Evolutionary conservation across 805 yeast species (phyloP).

Genomic region (Myxozyma kluyveri): DNA sequence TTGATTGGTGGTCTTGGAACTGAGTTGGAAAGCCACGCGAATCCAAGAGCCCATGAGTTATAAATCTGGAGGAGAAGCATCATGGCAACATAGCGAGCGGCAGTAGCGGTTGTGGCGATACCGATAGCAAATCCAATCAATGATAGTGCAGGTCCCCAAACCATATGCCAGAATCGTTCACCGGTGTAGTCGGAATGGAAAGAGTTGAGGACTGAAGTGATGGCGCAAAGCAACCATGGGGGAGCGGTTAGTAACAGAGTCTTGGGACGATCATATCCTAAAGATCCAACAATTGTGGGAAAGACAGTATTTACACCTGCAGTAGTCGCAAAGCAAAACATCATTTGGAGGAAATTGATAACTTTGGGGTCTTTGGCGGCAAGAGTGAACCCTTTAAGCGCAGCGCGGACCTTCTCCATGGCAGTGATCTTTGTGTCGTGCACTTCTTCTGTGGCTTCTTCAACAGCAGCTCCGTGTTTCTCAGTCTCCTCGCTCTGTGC

Average conservation of each 20-base stretch:
- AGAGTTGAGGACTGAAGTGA: slow-evolving; percentile 24
- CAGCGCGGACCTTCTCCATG: neutral
- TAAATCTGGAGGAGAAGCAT: slow-evolving; percentile 53
- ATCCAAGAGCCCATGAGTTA: slow-evolving; percentile 52
- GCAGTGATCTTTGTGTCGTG: neutral
- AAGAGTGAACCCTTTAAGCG: slow-evolving; percentile 12
- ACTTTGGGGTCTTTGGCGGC: slow-evolving; percentile 33
- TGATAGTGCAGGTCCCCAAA: slow-evolving; percentile 46
- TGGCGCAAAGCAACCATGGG: slow-evolving; percentile 25
- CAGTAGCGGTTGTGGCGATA: slow-evolving; percentile 51
- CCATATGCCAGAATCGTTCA: slow-evolving; percentile 46
- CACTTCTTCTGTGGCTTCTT: neutral
- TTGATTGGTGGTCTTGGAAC: slow-evolving; percentile 55
- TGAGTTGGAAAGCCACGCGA: slow-evolving; percentile 56
- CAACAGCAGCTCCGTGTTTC: neutral
- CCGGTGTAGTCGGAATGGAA: slow-evolving; percentile 24
- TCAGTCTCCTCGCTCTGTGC: slow-evolving; percentile 5
- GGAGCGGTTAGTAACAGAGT: slow-evolving; percentile 47
- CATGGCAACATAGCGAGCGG: slow-evolving; percentile 60
- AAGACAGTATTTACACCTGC: slow-evolving; percentile 50
- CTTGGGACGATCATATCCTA: slow-evolving; percentile 49
- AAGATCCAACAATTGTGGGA: slow-evolving; percentile 57
- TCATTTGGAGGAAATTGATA: slow-evolving; percentile 20
- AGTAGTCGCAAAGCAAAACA: slow-evolving; percentile 50
- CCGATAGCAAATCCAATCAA: slow-evolving; percentile 50